These are phyloP conservation scores for Cutaneotrichosporon cavernicola DNA, from an alignment of 1,284 basidiomycete genomes.

Conservation along the genomic window DNA sequence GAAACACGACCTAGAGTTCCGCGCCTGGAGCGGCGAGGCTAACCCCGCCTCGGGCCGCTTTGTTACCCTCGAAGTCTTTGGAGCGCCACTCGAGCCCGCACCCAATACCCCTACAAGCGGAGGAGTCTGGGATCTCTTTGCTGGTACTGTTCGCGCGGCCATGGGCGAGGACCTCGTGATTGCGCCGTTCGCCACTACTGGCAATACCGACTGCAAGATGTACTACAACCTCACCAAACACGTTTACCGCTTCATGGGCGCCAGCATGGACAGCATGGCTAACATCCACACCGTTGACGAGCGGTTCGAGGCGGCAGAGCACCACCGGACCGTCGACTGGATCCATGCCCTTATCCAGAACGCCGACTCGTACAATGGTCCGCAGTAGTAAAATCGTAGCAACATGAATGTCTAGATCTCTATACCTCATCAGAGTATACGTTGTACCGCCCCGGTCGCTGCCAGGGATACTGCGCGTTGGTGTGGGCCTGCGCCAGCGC, in stretches of 20 bases:
- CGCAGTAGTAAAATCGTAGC: slow-evolving; percentile 29
- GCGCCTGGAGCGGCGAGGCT: slow-evolving; percentile 13
- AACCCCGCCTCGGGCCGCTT: slow-evolving; percentile 27
- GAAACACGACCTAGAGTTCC: slow-evolving; percentile 33
- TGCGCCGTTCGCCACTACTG: slow-evolving; percentile 41
- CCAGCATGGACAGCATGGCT: slow-evolving; percentile 14
- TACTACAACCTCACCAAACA: slow-evolving; percentile 51
- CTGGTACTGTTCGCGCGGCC: slow-evolving; percentile 47
- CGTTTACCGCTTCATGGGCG: slow-evolving; percentile 49
- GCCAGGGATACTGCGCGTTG: slow-evolving; percentile 20
- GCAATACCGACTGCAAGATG: slow-evolving; percentile 44
- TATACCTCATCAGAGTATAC: slow-evolving; percentile 22
- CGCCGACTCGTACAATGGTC: slow-evolving; percentile 44
- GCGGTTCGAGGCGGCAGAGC: slow-evolving; percentile 36
- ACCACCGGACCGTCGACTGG: slow-evolving; percentile 37
- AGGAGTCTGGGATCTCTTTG: slow-evolving; percentile 51
- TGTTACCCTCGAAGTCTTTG: slow-evolving; percentile 43
- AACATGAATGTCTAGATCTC: slow-evolving; percentile 10
- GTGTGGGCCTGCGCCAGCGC: not conserved
- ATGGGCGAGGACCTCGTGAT: slow-evolving; percentile 44
- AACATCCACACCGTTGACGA: slow-evolving; percentile 52
- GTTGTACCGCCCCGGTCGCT: slow-evolving; percentile 24
- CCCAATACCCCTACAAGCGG: slow-evolving; percentile 44
- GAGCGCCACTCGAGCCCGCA: slow-evolving; percentile 49
- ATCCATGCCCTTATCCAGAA: slow-evolving; percentile 51